Percentiles rank a stretch among this genome's conserved stretches.
Conservation (phyloP, 495 filamentous ascomycete genomes). For the Cudoniella acicularis region DNA sequence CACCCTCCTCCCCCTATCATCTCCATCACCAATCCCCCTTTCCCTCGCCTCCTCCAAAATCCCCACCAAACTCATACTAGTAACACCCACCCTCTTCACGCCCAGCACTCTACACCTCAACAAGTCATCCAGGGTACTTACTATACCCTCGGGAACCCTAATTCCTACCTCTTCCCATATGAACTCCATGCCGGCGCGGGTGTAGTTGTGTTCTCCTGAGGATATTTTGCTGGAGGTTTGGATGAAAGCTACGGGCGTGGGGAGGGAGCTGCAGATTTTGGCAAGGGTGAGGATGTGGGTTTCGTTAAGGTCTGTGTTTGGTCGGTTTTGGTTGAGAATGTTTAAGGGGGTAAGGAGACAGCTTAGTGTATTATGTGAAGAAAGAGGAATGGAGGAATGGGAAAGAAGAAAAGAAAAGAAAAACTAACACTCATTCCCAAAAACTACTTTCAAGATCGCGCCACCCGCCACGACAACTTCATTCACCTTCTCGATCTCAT, state of each 20-base stretch:
- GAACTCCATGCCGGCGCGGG: slow-evolving; percentile 48
- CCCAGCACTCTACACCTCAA: slow-evolving; percentile 37
- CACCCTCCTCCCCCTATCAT: slow-evolving; percentile 30
- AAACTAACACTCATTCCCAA: slow-evolving; percentile 48
- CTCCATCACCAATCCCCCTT: slow-evolving; percentile 41
- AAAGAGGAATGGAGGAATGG: background rate
- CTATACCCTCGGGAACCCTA: slow-evolving; percentile 41
- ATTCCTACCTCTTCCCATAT: slow-evolving; percentile 43
- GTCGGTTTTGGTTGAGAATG: too few species aligned
- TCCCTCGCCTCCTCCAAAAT: slow-evolving; percentile 52
- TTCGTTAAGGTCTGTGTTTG: slow-evolving; percentile 36
- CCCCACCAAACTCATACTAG: slow-evolving; percentile 48
- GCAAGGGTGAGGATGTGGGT: slow-evolving; percentile 46
- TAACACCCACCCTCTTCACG: slow-evolving; percentile 46
- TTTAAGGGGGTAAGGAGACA: too few species aligned
- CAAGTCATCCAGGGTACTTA: slow-evolving; percentile 44
- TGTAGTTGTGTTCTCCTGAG: slow-evolving; percentile 46
- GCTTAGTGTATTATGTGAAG: background rate
- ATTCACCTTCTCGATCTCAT: slow-evolving; percentile 49
- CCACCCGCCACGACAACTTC: slow-evolving; percentile 34
- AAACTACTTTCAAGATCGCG: slow-evolving; percentile 55
- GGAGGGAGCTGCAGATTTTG: slow-evolving; percentile 47
- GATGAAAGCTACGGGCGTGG: slow-evolving; percentile 47
- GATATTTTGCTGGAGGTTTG: slow-evolving; percentile 55
- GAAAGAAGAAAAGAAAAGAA: background rate